These are phyloP conservation scores for Termitomyces sp. DNA, from an alignment of 768 basidiomycete genomes.

Conservation along the genomic window DNA sequence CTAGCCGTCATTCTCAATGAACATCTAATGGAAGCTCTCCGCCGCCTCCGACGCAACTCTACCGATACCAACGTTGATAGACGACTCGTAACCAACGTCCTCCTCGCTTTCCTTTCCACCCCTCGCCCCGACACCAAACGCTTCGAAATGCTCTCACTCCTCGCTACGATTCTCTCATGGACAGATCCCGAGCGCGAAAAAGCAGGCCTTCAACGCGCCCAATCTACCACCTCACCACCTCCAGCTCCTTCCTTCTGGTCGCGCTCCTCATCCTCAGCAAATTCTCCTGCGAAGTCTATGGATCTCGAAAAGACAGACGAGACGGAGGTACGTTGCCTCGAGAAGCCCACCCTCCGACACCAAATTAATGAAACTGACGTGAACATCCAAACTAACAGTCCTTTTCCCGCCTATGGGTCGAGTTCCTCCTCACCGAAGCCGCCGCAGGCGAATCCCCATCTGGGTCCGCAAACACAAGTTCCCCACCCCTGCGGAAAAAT, in stretches of 20 bases:
- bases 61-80: slow-evolving; percentile 92
- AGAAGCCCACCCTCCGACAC: neutral
- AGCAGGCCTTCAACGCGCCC: slow-evolving; percentile 74
- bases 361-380: neutral
- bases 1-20: slow-evolving; percentile 95
- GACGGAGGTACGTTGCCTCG: slow-evolving; percentile 58
- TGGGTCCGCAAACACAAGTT: slow-evolving; percentile 8
- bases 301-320: slow-evolving; percentile 81
- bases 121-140: slow-evolving; percentile 91
- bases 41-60: slow-evolving; percentile 82
- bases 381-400: slow-evolving; percentile 55
- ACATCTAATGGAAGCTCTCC: slow-evolving; percentile 96
- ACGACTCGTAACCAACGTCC: slow-evolving; percentile 90
- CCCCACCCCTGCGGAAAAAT: slow-evolving; percentile 5
- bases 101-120: slow-evolving; percentile 86
- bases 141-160: slow-evolving; percentile 91
- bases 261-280: slow-evolving; percentile 19
- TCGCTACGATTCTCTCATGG: slow-evolving; percentile 92
- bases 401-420: slow-evolving; percentile 96
- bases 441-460: slow-evolving; percentile 37
- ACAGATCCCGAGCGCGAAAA: slow-evolving; percentile 86
- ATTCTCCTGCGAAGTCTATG: slow-evolving; percentile 35
- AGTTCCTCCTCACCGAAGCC: slow-evolving; percentile 94
- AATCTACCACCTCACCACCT: slow-evolving; percentile 19
- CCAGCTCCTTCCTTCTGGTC: slow-evolving; percentile 15